Evolutionary conservation across 495 filamentous ascomycete species (phyloP).

Genomic region (Penicillium soppii): DNA sequence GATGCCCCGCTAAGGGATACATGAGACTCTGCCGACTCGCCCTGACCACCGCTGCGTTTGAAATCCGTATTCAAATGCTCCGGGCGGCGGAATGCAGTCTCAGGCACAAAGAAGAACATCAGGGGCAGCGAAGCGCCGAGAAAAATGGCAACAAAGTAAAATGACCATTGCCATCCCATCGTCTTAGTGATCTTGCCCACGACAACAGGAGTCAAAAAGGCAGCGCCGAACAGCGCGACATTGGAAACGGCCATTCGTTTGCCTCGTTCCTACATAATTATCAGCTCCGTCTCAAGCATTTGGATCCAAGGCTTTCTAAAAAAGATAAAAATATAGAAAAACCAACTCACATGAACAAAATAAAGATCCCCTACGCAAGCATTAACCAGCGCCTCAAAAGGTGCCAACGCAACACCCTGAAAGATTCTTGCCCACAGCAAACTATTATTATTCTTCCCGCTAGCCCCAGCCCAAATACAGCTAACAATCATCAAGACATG

Average conservation of each 20-base stretch:
- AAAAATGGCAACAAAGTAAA: constrained; percentile 70
- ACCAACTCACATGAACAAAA: constrained; percentile 66
- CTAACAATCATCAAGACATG: constrained; percentile 70
- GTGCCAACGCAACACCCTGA: constrained; percentile 72
- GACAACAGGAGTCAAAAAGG: constrained; percentile 87
- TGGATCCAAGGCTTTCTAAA: too few species aligned
- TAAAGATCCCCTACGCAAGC: constrained; percentile 75
- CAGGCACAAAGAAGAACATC: constrained; percentile 77
- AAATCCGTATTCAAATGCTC: constrained; percentile 63
- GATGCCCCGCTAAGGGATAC: constrained; percentile 2
- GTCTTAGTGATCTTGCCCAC: constrained; percentile 80
- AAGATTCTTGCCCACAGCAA: constrained; percentile 74
- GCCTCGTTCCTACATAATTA: constrained; percentile 62
- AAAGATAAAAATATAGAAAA: too few species aligned
- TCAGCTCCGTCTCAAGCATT: constrained; percentile 6
- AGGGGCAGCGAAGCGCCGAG: constrained; percentile 61
- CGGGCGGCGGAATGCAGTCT: constrained; percentile 75
- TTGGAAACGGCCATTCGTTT: constrained; percentile 90
- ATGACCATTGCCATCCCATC: constrained; percentile 76
- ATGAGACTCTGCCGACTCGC: constrained; percentile 16
- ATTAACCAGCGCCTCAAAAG: constrained; percentile 76
- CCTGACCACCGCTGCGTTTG: constrained; percentile 18
- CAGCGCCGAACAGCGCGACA: constrained; percentile 84
- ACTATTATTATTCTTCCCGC: constrained; percentile 61
- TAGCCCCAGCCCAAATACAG: constrained; percentile 76